phyloP scores from a whole-genome alignment of 371 early-diverging fungal genomes.

The Nematocida sp. region DNA sequence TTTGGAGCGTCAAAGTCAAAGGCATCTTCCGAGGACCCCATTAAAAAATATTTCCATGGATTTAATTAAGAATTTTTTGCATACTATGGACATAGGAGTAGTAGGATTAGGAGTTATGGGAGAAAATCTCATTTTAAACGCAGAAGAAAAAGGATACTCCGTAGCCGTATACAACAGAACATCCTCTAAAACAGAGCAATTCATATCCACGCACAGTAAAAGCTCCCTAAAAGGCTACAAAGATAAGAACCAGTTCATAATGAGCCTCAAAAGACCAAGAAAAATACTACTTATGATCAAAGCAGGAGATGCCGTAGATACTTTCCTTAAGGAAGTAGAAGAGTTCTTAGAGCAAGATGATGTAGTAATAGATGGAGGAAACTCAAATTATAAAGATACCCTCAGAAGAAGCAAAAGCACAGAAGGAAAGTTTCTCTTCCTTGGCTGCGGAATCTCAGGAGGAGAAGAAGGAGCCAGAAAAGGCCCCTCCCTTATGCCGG shows the following conservation, averaged over 20 bases:
- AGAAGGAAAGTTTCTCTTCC: slow-evolving; percentile 70
- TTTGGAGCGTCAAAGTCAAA: slow-evolving; percentile 51
- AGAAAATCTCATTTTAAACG: slow-evolving; percentile 91
- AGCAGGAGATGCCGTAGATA: slow-evolving; percentile 87
- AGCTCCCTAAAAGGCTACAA: slow-evolving; percentile 73
- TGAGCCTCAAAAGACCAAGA: slow-evolving; percentile 81
- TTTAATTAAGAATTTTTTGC: slow-evolving; percentile 26
- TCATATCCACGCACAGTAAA: slow-evolving; percentile 63
- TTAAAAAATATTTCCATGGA: neutral
- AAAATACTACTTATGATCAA: slow-evolving; percentile 92
- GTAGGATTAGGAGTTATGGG: slow-evolving; percentile 99
- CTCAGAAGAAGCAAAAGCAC: slow-evolving; percentile 72
- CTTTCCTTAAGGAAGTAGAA: slow-evolving; percentile 78
- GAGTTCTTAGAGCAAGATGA: slow-evolving; percentile 80
- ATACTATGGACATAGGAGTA: slow-evolving; percentile 79
- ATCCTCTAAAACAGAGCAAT: slow-evolving; percentile 80
- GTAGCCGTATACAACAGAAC: slow-evolving; percentile 84
- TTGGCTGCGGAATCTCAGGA: slow-evolving; percentile 95
- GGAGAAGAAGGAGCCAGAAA: slow-evolving; percentile 97
- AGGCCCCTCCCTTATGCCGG: slow-evolving; percentile 96
- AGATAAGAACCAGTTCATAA: slow-evolving; percentile 80
- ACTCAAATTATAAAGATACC: slow-evolving; percentile 93
- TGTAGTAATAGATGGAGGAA: slow-evolving; percentile 95
- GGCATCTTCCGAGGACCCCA: neutral
- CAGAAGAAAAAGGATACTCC: slow-evolving; percentile 84